Evolutionary conservation across 208 protist genomes (phyloP), one percentile per base, ranked within the genome.

Genomic region (Leishmania gerbilli): DNA sequence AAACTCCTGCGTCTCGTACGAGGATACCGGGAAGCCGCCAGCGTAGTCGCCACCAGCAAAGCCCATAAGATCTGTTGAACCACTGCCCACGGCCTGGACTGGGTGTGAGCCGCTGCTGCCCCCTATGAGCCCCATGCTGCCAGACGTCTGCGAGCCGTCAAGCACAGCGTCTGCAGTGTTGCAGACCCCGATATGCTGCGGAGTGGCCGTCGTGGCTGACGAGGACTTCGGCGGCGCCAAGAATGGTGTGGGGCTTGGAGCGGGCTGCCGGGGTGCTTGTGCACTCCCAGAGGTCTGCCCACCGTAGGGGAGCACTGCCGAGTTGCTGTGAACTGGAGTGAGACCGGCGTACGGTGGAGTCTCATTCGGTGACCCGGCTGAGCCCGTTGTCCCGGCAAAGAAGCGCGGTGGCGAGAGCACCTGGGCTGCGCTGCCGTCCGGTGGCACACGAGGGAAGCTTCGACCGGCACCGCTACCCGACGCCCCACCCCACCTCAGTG

Each of bases 331-430:
- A 31, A 64, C 24, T 42, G 53, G 21, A 8, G 72, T 64, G 19
- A 76, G 72, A 15, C 51, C 34, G n/a, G 72, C 21, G 72, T 65
- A 76, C 53, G 34, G 49, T 15, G 72, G 53, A 11, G 51, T 64
- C 24, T 31, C 34, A n/a, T 17, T 60, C 19, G 49, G n/a, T n/a
- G 72, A 55, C 5, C 21, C 47, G 7, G 72, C 51, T 34, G 49
- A 11, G 31, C 72, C 31, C 53, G 17, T 42, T 15, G 31, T 60
- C 3, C 31, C 72, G 31, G 31, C 53, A 58, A 76, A 64, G 11
- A 17, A n/a, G 47, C 53, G 72, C 9, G 53, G 72, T 31, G 34
- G 72, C 17, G 34, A 62, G 34, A 76, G 49, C 15, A 49, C 49
- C 3, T 47, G 77, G 5, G 60, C 21, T 34, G 42, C 60, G 55